Percentiles rank a stretch among this genome's conserved stretches.
Evolutionary conservation across 1,284 basidiomycete species (phyloP).

Genomic region (Puccinia triticina): DNA sequence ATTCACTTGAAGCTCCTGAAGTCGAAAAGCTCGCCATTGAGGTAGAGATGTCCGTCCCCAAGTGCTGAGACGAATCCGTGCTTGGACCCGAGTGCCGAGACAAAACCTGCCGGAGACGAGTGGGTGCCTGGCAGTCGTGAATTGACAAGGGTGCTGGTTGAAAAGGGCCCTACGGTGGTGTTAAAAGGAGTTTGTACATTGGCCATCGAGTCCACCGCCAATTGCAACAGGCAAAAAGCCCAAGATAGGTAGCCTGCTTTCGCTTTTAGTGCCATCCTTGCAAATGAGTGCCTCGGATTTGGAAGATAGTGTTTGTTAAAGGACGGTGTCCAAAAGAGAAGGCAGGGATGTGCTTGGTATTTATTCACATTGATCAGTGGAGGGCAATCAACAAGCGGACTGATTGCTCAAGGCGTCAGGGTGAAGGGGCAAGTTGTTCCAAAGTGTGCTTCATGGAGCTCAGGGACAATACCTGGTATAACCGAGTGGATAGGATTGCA

Average conservation of each 20-base stretch:
- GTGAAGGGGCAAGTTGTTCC: background rate
- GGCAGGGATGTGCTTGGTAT: background rate
- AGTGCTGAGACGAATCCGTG: conserved; percentile 34
- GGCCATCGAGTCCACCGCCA: background rate
- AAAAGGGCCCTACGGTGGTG: background rate
- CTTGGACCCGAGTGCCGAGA: conserved; percentile 7
- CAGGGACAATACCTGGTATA: background rate
- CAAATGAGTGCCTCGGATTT: too few relatives aligned
- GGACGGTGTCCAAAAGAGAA: too few relatives aligned
- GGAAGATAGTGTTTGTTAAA: background rate
- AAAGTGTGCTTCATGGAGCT: background rate
- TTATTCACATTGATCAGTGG: background rate
- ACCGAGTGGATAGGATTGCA: background rate
- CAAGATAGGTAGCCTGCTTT: background rate
- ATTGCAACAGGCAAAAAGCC: conserved; percentile 1
- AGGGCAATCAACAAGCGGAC: background rate
- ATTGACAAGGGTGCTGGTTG: background rate
- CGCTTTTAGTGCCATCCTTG: background rate
- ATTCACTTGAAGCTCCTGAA: conserved; percentile 50
- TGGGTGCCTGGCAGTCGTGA: background rate
- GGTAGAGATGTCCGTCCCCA: conserved; percentile 44
- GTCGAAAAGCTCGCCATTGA: conserved; percentile 40
- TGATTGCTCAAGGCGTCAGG: background rate
- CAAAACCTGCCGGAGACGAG: background rate
- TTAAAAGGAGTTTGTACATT: background rate